These are phyloP conservation scores for Leccinum cinnamomeum DNA, from an alignment of 1,284 basidiomycete species.

Conservation along the genomic window DNA sequence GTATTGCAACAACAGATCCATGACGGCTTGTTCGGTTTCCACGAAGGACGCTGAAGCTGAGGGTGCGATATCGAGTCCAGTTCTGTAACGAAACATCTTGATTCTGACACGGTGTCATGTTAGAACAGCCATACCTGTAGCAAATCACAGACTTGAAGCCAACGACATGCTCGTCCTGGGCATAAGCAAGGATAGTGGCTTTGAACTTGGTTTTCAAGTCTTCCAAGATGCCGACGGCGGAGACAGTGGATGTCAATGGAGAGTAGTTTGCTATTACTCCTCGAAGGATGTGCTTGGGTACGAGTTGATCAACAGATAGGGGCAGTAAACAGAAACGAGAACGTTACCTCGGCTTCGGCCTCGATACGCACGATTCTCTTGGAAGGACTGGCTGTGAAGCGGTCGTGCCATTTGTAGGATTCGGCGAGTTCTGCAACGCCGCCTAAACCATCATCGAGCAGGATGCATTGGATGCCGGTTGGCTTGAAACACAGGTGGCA, in stretches of 20 bases:
- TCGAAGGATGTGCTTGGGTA: slow-evolving; percentile 37
- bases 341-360: slow-evolving; percentile 59
- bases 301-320: slow-evolving; percentile 9
- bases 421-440: slow-evolving; percentile 49
- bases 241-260: slow-evolving; percentile 19
- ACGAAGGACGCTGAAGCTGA: slow-evolving; percentile 18
- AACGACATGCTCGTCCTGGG: slow-evolving; percentile 50
- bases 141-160: slow-evolving; percentile 75
- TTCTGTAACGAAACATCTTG: slow-evolving; percentile 34
- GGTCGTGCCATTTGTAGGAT: slow-evolving; percentile 59
- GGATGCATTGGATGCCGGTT: slow-evolving; percentile 58
- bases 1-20: slow-evolving; percentile 34
- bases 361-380: slow-evolving; percentile 69
- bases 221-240: slow-evolving; percentile 29
- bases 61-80: slow-evolving; percentile 56
- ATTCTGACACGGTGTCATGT: background rate
- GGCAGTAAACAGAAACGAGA: background rate
- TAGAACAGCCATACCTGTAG: slow-evolving; percentile 42
- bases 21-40: slow-evolving; percentile 34
- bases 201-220: slow-evolving; percentile 39
- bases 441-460: slow-evolving; percentile 71
- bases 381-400: slow-evolving; percentile 49
- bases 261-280: slow-evolving; percentile 24
- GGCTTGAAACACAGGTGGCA: slow-evolving; percentile 54
- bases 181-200: slow-evolving; percentile 36